Evolutionary conservation across 2,329 filamentous ascomycete species (phyloP).

Genomic region (Fusarium camptoceras): DNA sequence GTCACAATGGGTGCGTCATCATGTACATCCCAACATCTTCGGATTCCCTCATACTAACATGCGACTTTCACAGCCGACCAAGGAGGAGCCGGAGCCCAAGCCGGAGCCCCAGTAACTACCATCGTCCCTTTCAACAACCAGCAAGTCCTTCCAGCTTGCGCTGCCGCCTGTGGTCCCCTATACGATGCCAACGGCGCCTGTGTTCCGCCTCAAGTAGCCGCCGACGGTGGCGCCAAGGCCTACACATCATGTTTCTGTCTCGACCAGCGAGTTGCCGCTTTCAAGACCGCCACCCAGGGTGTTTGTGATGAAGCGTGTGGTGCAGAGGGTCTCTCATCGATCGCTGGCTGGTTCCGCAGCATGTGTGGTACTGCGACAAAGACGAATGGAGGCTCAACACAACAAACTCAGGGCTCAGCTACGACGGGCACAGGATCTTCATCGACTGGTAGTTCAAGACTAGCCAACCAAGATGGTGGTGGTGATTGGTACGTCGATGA

Average conservation of each 20-base stretch:
- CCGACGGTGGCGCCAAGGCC: constrained; percentile 60
- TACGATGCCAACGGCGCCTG: constrained; percentile 79
- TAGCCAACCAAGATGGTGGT: constrained; percentile 49
- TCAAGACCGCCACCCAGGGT: constrained; percentile 66
- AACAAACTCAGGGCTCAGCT: constrained; percentile 23
- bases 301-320: constrained; percentile 72
- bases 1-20: constrained; percentile 55
- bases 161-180: constrained; percentile 67
- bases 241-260: constrained; percentile 82
- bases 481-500: constrained; percentile 60
- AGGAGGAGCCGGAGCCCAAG: constrained; percentile 4
- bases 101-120: constrained; percentile 54
- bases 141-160: constrained; percentile 69
- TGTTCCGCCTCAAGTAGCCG: constrained; percentile 65
- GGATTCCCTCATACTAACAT: constrained; percentile 35
- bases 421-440: constrained; percentile 21
- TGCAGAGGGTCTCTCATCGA: constrained; percentile 61
- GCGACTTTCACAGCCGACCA: constrained; percentile 18
- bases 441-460: constrained; percentile 19
- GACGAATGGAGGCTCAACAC: constrained; percentile 22
- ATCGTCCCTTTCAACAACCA: constrained; percentile 65
- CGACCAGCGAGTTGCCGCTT: constrained; percentile 67
- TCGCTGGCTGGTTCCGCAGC: constrained; percentile 77
- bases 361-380: constrained; percentile 66
- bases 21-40: not conserved